A percentile compares a stretch with the other conserved stretches of the same genome.
phyloP scores from a whole-genome alignment of 257 asterid species.

The Nicotiana tabacum region DNA sequence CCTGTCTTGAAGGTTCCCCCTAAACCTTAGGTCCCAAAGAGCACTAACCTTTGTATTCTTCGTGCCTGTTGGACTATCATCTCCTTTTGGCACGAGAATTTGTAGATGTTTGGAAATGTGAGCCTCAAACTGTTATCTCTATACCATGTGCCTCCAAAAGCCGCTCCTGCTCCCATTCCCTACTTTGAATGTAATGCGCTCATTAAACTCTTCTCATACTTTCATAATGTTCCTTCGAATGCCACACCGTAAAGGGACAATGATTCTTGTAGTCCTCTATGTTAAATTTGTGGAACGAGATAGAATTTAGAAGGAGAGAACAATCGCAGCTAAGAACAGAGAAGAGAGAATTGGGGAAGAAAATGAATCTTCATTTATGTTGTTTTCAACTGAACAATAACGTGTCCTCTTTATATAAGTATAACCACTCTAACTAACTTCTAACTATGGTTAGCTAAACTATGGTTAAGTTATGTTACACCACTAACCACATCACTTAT shows the following conservation, averaged over 20 bases:
- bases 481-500: too few species aligned
- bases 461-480: too few species aligned
- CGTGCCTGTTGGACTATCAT: not conserved
- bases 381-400: too few species aligned
- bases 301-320: too few species aligned
- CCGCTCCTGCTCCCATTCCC: not conserved
- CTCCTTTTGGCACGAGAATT: not conserved
- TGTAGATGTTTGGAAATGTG: not conserved
- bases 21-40: not conserved
- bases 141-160: not conserved
- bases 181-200: not conserved
- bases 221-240: not conserved
- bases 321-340: too few species aligned
- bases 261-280: not conserved
- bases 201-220: not conserved
- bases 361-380: too few species aligned
- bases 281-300: too few species aligned
- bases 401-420: too few species aligned
- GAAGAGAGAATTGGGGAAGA: too few species aligned
- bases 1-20: not conserved
- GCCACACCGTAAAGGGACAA: not conserved
- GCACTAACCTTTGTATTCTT: not conserved
- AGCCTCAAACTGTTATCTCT: conserved; percentile 5
- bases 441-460: too few species aligned
- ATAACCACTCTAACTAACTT: too few species aligned